Base-by-base conservation (phyloP, 257 asterid genomes). In the Capsicum rhomboideum region DNA sequence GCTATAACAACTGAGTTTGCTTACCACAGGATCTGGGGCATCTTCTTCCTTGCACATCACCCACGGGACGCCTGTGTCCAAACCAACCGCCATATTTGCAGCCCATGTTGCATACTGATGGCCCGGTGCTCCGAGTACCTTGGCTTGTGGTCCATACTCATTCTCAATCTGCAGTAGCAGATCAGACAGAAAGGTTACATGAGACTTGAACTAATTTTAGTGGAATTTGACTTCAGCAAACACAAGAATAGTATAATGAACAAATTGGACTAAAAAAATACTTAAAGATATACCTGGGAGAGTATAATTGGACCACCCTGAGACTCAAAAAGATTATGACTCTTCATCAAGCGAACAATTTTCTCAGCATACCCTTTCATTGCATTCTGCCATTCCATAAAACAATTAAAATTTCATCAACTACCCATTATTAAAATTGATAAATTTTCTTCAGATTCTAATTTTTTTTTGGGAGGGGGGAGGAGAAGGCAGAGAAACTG, bases 1-100 rank as follows among this genome's bases (percentile, higher is more conserved):
- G 64, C 29, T 10, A 29, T 13, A 79, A 21, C 1, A 66, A 78
- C 67, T 54, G 55, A 21, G 63, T 26, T n/a, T 63, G 68, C 91
- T 82, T 84, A 96, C 99, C 90, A 96, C 94, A 6, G 98, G 98
- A 86, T 94, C 98, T 4, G 99, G 99, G 44, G 92, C 92, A 86
- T 89, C 92, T 37, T 89, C 92, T 87, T 89, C 90, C 86, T 89
- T 89, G 89, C 92, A 89, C 92, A 89, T 89, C 42, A 89, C 89
- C 92, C 92, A 89, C 6, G 92, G 92, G 84, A 89, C 90, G 16
- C 92, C 92, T 14, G 92, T 89, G 68, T 85, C 85, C 85, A 68
- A 42, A 63, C 78, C 88, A 37, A 89, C 90, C 7, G 92, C 92
- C 92, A 89, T 86, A 29, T 89, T 88, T 68, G 92, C 92, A 16